Base-by-base conservation (phyloP, 129 eudicot species). In the Flaveria brownii region DNA sequence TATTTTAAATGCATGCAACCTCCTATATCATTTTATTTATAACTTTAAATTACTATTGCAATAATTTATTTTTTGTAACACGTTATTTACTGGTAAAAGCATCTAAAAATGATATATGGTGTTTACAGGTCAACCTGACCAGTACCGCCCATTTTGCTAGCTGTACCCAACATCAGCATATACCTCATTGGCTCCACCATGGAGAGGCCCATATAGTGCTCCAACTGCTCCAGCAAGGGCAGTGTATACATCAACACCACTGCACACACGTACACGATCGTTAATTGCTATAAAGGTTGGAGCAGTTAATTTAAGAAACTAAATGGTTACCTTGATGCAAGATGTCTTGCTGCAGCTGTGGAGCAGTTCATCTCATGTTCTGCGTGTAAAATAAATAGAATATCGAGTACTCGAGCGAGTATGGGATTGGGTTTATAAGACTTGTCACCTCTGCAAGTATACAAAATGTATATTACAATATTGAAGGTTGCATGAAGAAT, bases 161-260 rank as follows among this genome's bases (percentile, higher is more conserved):
- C 4, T 47, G 71, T 65, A 67, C 43, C 14, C 9, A 50, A 56
- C 41, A 18, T 71, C 36, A 67, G 28, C 54, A 57, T 86, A 36
- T 36, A 94, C 99, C 97, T 95, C 99, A 77, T 95, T 95, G 71
- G 99, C 99, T 72, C 99, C 99, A 81, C 99, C 99, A 82, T 95
- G 99, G 67, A 95, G 97, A 54, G 99, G 99, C 68, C 99, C 99
- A 77, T 95, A 95, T 52, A 95, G 76, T 71, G 99, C 99, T 77
- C 99, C 99, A 78, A 95, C 97, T 7, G 99, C 99, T 20, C 99
- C 99, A 60, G 99, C 92, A 81, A 95, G 69, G 16, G 69, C 69
- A 28, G 69, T 63, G 69, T 63, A 63, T 63, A 63, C 69, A 63
- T 63, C 69, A 63, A 63, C 69, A 30, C 69, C 69, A 30, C 69